Percentiles rank a stretch among this genome's conserved stretches.
These are phyloP conservation scores for Moricandia arvensis DNA, from an alignment of 345 rosid species.

Conservation along the genomic window DNA sequence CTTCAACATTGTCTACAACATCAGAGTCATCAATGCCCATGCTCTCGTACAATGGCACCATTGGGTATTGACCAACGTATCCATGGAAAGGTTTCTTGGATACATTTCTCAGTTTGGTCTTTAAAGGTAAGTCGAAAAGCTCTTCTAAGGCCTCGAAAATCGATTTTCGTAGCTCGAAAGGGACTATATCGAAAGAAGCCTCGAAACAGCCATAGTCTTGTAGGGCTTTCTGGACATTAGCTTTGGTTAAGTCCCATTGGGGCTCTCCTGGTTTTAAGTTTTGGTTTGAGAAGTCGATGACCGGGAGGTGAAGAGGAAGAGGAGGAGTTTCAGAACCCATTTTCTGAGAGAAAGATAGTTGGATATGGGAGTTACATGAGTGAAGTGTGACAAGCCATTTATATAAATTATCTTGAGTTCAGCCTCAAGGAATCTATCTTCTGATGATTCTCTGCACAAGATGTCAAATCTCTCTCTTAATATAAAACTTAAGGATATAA, in stretches of 20 bases:
- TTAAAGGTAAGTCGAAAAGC: constrained; percentile 56
- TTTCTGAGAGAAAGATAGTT: background rate
- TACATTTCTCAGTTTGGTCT: constrained; percentile 46
- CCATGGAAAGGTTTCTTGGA: constrained; percentile 55
- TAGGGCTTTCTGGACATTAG: constrained; percentile 44
- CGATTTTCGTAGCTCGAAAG: constrained; percentile 37
- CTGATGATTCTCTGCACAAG: constrained; percentile 20
- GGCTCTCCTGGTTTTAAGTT: constrained; percentile 40
- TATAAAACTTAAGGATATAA: background rate
- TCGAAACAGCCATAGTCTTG: constrained; percentile 69
- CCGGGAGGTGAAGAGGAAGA: constrained; percentile 36
- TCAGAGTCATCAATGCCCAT: constrained; percentile 58
- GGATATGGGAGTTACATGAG: background rate
- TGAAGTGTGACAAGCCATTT: background rate
- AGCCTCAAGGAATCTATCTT: constrained; percentile 1
- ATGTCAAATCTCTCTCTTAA: background rate
- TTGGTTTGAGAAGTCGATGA: constrained; percentile 46
- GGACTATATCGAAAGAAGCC: constrained; percentile 45
- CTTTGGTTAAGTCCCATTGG: constrained; percentile 46
- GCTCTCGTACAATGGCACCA: constrained; percentile 58
- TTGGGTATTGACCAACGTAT: constrained; percentile 60
- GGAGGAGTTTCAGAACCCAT: constrained; percentile 46
- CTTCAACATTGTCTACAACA: constrained; percentile 36
- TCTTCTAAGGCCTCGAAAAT: constrained; percentile 43
- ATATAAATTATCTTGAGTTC: background rate